Evolutionary conservation across 2,329 filamentous ascomycete genomes (phyloP).

Genomic region (Raffaelea deltoideospora): DNA sequence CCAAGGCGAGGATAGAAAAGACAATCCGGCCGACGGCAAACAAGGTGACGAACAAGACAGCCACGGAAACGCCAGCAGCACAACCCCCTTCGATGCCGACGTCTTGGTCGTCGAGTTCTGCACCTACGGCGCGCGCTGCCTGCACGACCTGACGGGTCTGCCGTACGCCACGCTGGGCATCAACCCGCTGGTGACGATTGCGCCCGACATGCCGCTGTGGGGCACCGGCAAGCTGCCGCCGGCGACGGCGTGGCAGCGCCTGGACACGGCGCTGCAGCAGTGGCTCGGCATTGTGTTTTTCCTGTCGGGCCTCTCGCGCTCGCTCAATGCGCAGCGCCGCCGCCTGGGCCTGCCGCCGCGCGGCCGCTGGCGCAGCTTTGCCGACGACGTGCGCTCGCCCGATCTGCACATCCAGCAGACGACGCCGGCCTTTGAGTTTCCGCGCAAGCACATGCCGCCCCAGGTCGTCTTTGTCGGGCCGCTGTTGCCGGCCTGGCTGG

Average conservation of each 20-base stretch:
- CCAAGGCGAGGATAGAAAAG: no score
- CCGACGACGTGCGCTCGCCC: slow-evolving; percentile 16
- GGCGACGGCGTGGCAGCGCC: slow-evolving; percentile 11
- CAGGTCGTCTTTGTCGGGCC: slow-evolving; percentile 8
- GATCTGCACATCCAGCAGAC: slow-evolving; percentile 20
- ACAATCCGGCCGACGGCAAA: no score
- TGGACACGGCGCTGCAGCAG: slow-evolving; percentile 16
- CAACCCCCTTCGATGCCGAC: slow-evolving; percentile 5
- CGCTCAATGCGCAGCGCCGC: slow-evolving; percentile 17
- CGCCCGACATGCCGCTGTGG: slow-evolving; percentile 17
- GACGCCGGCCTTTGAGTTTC: slow-evolving; percentile 11
- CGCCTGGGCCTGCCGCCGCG: slow-evolving; percentile 14
- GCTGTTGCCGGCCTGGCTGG: slow-evolving; percentile 1
- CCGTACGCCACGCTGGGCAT: slow-evolving; percentile 23
- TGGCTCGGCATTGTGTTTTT: slow-evolving; percentile 5
- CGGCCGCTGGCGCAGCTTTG: slow-evolving; percentile 17
- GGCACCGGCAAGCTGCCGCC: slow-evolving; percentile 15
- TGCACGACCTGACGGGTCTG: slow-evolving; percentile 10
- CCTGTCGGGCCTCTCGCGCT: slow-evolving; percentile 10
- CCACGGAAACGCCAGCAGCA: no score
- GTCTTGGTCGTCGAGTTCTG: slow-evolving; percentile 9
- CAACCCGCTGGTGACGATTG: slow-evolving; percentile 17
- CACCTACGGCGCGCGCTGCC: slow-evolving; percentile 7
- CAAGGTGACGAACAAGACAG: no score
- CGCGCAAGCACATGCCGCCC: slow-evolving; percentile 5